A percentile compares a stretch with the other conserved stretches of the same genome.
These are phyloP conservation scores for Aspergillaceae sp. DNA, from an alignment of 2,329 filamentous ascomycete genomes.

Conservation along the genomic window DNA sequence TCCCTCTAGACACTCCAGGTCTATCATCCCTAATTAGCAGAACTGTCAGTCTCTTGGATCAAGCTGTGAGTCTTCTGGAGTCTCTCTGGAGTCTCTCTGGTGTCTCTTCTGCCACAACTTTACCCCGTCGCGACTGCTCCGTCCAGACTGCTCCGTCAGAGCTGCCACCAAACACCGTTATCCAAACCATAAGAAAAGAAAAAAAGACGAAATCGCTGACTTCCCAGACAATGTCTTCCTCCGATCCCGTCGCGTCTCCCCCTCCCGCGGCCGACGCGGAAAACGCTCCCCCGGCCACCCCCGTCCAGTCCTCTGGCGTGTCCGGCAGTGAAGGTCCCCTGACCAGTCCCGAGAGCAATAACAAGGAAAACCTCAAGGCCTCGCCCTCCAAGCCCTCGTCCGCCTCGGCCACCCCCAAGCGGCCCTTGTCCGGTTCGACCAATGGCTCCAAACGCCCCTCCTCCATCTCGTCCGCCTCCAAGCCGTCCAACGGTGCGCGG, in stretches of 20 bases:
- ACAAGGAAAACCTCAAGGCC: constrained; percentile 20
- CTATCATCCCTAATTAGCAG: too few species aligned
- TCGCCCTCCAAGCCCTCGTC: constrained; percentile 24
- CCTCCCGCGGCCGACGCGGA: constrained; percentile 16
- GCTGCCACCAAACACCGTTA: neutral
- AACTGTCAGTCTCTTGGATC: too few species aligned
- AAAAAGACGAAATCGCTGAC: neutral
- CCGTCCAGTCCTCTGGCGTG: constrained; percentile 23
- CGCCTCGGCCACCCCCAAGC: constrained; percentile 19
- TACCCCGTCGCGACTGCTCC: too few species aligned
- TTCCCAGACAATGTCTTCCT: constrained; percentile 23
- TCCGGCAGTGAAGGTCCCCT: constrained; percentile 26
- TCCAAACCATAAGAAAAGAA: too few species aligned
- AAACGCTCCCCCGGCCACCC: constrained; percentile 26
- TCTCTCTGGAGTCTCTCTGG: neutral
- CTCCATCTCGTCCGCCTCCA: constrained; percentile 24
- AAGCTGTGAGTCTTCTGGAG: neutral
- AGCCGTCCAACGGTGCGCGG: constrained; percentile 19
- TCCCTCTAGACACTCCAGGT: constrained; percentile 1
- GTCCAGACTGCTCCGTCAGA: neutral
- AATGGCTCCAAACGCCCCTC: constrained; percentile 26
- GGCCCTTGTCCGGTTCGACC: constrained; percentile 26
- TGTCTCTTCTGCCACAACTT: neutral
- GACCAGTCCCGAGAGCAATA: constrained; percentile 30
- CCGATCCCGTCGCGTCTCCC: constrained; percentile 23